Conservation (phyloP, 176 grass and related monocot genomes). For the Phragmites australis region DNA sequence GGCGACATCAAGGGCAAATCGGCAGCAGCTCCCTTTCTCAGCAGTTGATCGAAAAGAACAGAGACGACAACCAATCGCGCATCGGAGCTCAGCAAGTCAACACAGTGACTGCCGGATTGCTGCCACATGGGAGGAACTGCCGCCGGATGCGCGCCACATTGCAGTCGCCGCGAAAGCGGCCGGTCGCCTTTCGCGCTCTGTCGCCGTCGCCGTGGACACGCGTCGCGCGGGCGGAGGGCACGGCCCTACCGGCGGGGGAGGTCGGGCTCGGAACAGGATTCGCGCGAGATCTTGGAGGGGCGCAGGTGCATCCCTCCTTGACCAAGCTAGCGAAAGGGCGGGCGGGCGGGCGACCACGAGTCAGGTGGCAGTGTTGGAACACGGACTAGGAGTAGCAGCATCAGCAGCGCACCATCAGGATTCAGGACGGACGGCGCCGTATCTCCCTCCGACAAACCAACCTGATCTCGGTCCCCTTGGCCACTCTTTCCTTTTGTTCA, state of each 20-base stretch:
- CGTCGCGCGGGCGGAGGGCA: neutral
- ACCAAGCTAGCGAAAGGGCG: neutral
- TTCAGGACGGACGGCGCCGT: slow-evolving; percentile 35
- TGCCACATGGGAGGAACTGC: neutral
- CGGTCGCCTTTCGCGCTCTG: neutral
- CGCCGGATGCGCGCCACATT: slow-evolving; percentile 25
- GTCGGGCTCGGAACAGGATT: slow-evolving; percentile 34
- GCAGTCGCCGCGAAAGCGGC: neutral
- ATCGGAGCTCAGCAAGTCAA: neutral
- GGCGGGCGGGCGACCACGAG: neutral
- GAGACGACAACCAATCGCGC: neutral
- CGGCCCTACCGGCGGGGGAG: slow-evolving; percentile 3
- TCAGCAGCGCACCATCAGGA: neutral
- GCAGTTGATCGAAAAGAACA: neutral
- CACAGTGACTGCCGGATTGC: slow-evolving; percentile 1
- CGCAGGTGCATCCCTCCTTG: slow-evolving; percentile 49
- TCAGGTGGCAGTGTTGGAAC: slow-evolving; percentile 29
- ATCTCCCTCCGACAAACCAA: slow-evolving; percentile 33
- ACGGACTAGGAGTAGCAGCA: slow-evolving; percentile 28
- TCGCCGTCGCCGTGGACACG: slow-evolving; percentile 35
- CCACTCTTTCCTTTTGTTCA: neutral
- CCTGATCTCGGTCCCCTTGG: slow-evolving; percentile 17
- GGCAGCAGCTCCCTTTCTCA: slow-evolving; percentile 5
- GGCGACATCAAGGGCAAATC: slow-evolving; percentile 37
- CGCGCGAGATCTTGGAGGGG: slow-evolving; percentile 34